These are phyloP conservation scores for Sugiyamaella marilandica DNA, from an alignment of 805 yeast genomes.

Conservation along the genomic window DNA sequence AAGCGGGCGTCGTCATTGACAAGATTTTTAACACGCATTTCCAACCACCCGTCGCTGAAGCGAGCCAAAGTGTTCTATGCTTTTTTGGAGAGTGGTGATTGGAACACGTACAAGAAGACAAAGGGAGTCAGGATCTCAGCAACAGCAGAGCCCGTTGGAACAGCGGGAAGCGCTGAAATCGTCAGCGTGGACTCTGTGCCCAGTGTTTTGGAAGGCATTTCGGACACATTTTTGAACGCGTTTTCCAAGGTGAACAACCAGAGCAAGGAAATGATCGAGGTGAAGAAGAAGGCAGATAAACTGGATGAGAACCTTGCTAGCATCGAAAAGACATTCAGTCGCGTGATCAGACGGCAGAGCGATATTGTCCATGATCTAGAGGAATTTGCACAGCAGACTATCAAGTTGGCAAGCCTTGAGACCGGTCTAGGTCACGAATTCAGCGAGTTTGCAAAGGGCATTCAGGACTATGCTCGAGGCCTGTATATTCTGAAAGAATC, in stretches of 20 bases:
- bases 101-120: slow-evolving; percentile 53
- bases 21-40: slow-evolving; percentile 66
- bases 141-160: background rate
- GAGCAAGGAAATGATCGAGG: slow-evolving; percentile 71
- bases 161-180: slow-evolving; percentile 1
- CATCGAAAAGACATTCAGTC: slow-evolving; percentile 71
- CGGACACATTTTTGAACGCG: slow-evolving; percentile 92
- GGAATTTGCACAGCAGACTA: slow-evolving; percentile 64
- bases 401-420: slow-evolving; percentile 59
- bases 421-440: slow-evolving; percentile 37
- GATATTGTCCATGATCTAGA: slow-evolving; percentile 70
- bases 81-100: slow-evolving; percentile 68
- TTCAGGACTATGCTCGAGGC: slow-evolving; percentile 41
- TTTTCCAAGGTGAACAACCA: slow-evolving; percentile 68
- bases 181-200: slow-evolving; percentile 25
- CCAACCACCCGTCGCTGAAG: slow-evolving; percentile 66
- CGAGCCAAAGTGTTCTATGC: slow-evolving; percentile 65
- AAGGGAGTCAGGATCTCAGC: slow-evolving; percentile 11
- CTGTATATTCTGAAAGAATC: slow-evolving; percentile 42
- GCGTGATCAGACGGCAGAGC: slow-evolving; percentile 65
- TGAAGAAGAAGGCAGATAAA: slow-evolving; percentile 75
- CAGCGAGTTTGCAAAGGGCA: slow-evolving; percentile 44
- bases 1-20: slow-evolving; percentile 77
- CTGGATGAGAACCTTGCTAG: slow-evolving; percentile 76
- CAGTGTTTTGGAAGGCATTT: slow-evolving; percentile 68